Evolutionary conservation across 768 basidiomycete genomes (phyloP).

Genomic region (Suillus variegatus): DNA sequence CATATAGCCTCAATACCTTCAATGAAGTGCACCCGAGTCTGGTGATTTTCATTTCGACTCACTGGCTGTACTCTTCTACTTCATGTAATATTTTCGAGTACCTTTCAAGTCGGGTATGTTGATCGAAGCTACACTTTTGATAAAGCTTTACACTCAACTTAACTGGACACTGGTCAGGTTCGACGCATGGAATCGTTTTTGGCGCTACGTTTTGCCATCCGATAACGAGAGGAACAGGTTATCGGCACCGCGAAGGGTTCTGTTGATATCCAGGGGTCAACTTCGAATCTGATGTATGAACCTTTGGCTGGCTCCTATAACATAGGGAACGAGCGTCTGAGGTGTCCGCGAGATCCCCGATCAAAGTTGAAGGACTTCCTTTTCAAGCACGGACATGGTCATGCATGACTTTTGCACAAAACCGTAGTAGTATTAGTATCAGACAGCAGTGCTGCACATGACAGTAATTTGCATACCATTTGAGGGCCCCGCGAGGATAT

Average conservation of each 20-base stretch:
- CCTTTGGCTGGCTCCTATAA: background rate
- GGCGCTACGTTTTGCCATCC: background rate
- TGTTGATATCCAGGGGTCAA: background rate
- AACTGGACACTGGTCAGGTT: background rate
- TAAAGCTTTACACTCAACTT: background rate
- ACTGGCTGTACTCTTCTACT: background rate
- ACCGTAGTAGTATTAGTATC: background rate
- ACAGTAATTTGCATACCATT: background rate
- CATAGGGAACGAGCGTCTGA: background rate
- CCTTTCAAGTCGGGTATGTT: background rate
- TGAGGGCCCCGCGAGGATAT: background rate
- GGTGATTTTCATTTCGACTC: background rate
- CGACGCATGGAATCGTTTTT: background rate
- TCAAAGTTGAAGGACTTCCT: background rate
- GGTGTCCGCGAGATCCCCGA: background rate
- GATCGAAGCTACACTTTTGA: background rate
- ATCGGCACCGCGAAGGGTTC: background rate
- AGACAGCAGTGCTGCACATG: background rate
- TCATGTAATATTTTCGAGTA: background rate
- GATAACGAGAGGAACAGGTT: background rate
- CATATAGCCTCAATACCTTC: background rate
- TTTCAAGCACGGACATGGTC: background rate
- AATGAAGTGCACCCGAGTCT: background rate
- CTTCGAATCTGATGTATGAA: constrained; percentile 2
- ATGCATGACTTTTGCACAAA: background rate